Base-by-base conservation (phyloP, 768 basidiomycete species). In the Hericium rajendrae region DNA sequence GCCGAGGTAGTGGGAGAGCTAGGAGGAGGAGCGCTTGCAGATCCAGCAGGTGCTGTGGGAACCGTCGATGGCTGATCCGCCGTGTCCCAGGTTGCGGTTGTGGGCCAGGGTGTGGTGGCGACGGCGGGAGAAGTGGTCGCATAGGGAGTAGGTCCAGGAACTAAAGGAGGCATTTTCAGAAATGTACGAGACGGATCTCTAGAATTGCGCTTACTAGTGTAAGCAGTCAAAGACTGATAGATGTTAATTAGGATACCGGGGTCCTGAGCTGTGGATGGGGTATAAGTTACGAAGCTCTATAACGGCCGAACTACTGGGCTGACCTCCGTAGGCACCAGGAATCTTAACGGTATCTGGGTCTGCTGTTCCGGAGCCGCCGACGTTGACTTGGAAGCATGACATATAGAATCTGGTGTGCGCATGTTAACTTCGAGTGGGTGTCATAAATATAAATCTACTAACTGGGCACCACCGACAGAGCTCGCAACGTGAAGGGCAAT, bases 401-500 rank as follows among this genome's bases (percentile, higher is more conserved):
- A 76, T 75, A 67, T 78, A 78, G 59, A 76, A 73, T 53, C 67
- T 70, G 51, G n/a, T 4, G 16, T 40, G 16, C 18, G 28, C n/a
- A 13, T 48, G 24, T 24, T 20, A 57, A 11, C 54, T 51, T 15
- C 24, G 12, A 18, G 24, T 13, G 26, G 32, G 18, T 28, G 41
- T 40, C 28, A 15, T 28, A 37, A 15, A 39, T n/a, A n/a, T 6
- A 48, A 12, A 2, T 46, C 0, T 12, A 62, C 70, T 59, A 58
- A 72, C 70, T 76, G 82, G 68, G 82, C 67, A 38, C 72, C 73
- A 24, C 64, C 60, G 10, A 61, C 40, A 57, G 71, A 57, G 62
- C 78, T 76, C 53, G 82, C 82, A 49, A 82, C 82, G 62, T 78
- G 77, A 22, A 78, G 72, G 56, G 76, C 76, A 60, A 76, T 77